These are phyloP conservation scores for Eucalyptus curtisii DNA, from an alignment of 345 rosid species.

Conservation along the genomic window DNA sequence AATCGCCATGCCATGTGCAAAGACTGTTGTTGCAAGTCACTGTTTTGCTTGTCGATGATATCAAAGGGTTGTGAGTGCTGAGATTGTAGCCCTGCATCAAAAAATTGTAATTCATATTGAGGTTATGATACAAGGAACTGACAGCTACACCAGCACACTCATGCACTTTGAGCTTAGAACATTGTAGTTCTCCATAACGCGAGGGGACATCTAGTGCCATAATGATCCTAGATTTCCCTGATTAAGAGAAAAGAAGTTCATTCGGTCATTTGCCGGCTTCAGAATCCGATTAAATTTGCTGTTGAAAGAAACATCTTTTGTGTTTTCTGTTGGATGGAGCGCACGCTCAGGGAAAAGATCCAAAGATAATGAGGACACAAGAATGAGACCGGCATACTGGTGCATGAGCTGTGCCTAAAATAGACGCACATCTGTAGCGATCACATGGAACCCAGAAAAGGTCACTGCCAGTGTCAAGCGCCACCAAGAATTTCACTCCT, in stretches of 20 bases:
- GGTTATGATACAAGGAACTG: neutral
- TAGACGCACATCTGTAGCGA: constrained; percentile 64
- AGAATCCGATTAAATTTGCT: neutral
- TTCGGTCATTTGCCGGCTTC: neutral
- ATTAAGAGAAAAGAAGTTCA: neutral
- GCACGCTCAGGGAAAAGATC: neutral
- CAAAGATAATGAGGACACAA: neutral
- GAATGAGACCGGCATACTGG: constrained; percentile 33
- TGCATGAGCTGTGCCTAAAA: constrained; percentile 39
- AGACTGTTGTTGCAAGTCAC: constrained; percentile 64
- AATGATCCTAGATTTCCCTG: neutral
- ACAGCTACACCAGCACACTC: neutral
- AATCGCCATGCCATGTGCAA: constrained; percentile 47
- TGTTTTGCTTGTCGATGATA: constrained; percentile 59
- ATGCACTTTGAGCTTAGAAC: neutral
- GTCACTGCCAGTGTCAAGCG: constrained; percentile 82
- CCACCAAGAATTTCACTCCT: constrained; percentile 82
- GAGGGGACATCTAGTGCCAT: neutral
- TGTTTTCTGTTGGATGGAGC: neutral
- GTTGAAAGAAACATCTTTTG: neutral
- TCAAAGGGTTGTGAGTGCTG: constrained; percentile 54
- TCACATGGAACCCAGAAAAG: constrained; percentile 95
- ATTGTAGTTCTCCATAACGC: neutral
- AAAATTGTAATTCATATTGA: neutral
- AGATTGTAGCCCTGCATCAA: constrained; percentile 55